These are phyloP conservation scores for Bruguiera parviflora DNA, from an alignment of 345 rosid genomes.

Conservation along the genomic window DNA sequence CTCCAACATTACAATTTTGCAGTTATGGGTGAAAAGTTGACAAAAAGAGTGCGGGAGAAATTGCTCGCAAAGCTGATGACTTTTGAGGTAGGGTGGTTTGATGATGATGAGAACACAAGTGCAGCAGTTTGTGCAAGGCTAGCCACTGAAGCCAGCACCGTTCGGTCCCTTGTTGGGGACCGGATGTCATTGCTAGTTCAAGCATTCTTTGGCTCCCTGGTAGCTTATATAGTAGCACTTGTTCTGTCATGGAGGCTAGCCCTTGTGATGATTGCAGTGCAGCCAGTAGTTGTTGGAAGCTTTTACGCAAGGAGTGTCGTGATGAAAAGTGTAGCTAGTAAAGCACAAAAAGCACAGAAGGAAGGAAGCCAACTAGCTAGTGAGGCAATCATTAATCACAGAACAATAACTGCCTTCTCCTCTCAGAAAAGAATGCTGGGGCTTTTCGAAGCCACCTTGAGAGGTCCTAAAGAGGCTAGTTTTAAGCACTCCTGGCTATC, in stretches of 20 bases:
- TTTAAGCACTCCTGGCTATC: conserved; percentile 48
- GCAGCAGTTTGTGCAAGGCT: conserved; percentile 62
- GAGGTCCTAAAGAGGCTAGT: conserved; percentile 59
- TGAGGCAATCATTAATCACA: conserved; percentile 62
- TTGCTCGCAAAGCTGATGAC: conserved; percentile 51
- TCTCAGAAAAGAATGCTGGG: conserved; percentile 56
- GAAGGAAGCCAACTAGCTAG: conserved; percentile 73
- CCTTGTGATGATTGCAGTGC: conserved; percentile 56
- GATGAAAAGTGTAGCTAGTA: conserved; percentile 59
- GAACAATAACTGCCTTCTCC: conserved; percentile 71
- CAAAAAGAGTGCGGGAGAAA: conserved; percentile 55
- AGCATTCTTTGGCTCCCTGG: conserved; percentile 50
- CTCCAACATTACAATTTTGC: conserved; percentile 61
- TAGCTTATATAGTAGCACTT: conserved; percentile 47
- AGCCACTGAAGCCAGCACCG: conserved; percentile 57
- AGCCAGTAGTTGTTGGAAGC: conserved; percentile 61
- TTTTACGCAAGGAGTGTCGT: conserved; percentile 43
- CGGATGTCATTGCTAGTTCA: conserved; percentile 59
- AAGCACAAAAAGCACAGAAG: conserved; percentile 59
- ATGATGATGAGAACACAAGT: conserved; percentile 61
- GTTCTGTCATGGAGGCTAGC: conserved; percentile 54
- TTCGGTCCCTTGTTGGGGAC: conserved; percentile 58
- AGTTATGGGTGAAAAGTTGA: conserved; percentile 62
- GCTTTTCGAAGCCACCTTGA: conserved; percentile 49
- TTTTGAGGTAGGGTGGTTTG: conserved; percentile 64